Evolutionary conservation across 2,329 filamentous ascomycete species (phyloP).

Genomic region (Endothia cerciana): DNA sequence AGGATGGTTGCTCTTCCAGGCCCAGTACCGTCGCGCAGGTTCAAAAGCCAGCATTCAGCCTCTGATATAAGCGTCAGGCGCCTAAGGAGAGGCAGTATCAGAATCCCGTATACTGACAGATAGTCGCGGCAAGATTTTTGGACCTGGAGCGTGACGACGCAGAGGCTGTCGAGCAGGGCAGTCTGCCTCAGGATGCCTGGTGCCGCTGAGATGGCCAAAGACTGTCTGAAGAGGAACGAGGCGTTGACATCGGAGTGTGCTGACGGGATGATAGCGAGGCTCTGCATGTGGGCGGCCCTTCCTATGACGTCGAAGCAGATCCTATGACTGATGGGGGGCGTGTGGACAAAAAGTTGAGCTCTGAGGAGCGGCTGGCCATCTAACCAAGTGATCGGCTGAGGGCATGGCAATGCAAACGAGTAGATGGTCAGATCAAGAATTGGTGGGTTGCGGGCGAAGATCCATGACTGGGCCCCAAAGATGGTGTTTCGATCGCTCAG

Average conservation of each 20-base stretch:
- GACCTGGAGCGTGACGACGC: background rate
- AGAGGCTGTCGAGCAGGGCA: background rate
- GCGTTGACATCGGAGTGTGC: background rate
- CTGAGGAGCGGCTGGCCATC: background rate
- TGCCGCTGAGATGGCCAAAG: background rate
- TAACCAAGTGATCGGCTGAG: background rate
- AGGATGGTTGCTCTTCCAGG: background rate
- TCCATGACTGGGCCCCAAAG: background rate
- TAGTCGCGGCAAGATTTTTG: background rate
- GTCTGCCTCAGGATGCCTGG: background rate
- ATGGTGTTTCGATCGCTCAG: background rate
- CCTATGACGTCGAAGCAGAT: conserved; percentile 8
- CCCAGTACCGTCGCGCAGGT: background rate
- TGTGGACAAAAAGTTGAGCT: background rate
- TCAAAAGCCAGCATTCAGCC: background rate
- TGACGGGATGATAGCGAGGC: background rate
- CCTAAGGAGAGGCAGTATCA: background rate
- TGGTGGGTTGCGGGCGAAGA: background rate
- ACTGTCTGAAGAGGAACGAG: background rate
- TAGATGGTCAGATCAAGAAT: background rate
- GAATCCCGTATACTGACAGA: background rate
- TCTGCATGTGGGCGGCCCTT: background rate
- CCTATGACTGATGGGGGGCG: background rate
- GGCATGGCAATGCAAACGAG: background rate
- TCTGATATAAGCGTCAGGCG: background rate